phyloP scores from a whole-genome alignment of 2,329 filamentous ascomycete genomes.

The Didymella keratinophila region DNA sequence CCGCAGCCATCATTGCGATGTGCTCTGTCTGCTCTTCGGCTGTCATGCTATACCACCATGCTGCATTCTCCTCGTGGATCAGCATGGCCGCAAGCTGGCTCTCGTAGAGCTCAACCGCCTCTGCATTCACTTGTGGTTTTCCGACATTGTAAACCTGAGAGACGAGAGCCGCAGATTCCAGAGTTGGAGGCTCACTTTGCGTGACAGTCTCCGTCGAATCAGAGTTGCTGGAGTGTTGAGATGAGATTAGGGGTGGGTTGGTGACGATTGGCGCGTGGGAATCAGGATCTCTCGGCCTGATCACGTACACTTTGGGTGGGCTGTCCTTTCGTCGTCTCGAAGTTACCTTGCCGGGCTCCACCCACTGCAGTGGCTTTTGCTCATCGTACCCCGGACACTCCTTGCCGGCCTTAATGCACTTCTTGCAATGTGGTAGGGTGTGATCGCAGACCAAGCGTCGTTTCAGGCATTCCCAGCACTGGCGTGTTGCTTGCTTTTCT shows the following conservation, averaged over 20 bases:
- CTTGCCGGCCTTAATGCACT: slow-evolving; percentile 40
- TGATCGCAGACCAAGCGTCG: slow-evolving; percentile 45
- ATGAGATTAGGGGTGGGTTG: background rate
- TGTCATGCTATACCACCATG: slow-evolving; percentile 15
- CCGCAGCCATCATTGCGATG: slow-evolving; percentile 2
- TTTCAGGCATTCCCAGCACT: slow-evolving; percentile 47
- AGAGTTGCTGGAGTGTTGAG: background rate
- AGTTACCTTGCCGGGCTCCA: slow-evolving; percentile 40
- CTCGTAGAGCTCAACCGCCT: slow-evolving; percentile 10
- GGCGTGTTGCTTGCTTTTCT: slow-evolving; percentile 34
- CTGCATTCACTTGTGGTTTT: background rate
- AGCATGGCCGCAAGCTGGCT: slow-evolving; percentile 2
- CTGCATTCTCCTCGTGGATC: slow-evolving; percentile 5
- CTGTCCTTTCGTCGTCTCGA: slow-evolving; percentile 34
- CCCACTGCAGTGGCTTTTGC: slow-evolving; percentile 46
- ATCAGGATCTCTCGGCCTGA: background rate
- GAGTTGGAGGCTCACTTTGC: background rate
- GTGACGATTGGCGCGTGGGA: background rate
- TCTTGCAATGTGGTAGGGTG: slow-evolving; percentile 43
- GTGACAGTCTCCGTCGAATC: background rate
- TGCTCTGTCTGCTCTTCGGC: slow-evolving; percentile 11
- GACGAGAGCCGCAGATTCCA: background rate
- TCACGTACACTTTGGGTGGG: slow-evolving; percentile 22
- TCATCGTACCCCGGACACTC: slow-evolving; percentile 44
- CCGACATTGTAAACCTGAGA: background rate